Evolutionary conservation across 805 yeast genomes (phyloP), one percentile per base, ranked within the genome.

Genomic region (Wickerhamiella kurtzmanii): DNA sequence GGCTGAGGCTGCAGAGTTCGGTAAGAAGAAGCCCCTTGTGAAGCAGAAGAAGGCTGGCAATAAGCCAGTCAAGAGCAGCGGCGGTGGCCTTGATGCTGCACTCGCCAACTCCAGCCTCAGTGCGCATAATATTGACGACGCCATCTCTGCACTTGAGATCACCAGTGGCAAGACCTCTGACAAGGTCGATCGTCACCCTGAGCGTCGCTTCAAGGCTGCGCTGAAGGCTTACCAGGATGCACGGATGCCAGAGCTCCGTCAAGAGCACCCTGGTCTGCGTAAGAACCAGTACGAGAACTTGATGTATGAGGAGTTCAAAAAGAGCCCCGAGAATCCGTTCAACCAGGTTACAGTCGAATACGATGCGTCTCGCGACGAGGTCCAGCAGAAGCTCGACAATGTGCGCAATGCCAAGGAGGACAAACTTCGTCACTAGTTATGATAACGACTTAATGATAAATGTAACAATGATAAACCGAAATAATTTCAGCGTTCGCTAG

Each of bases 181-280:
- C 37, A 59, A 56, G 50, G 69, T 84, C 45, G 95, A 84, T 50
- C 77, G 86, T 63, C 95, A 84, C 56, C 94, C 95, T 8, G 95
- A 84, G 68, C 76, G 94, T 65, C 75, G 95, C 60, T 82, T 80
- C 64, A 84, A 83, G 67, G 85, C 89, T 21, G 94, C 94, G 0
- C 69, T 70, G 48, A 71, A 76, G 11, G 85, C 83, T 1, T 84
- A 66, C 58, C 85, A 83, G 56, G 89, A 79, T 51, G 67, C 70
- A 47, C 72, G 89, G 56, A 60, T 81, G 38, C 89, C 92, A 3
- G 85, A 80, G 58, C 48, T 80, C 47, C 77, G 79, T 64, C 71
- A 77, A 60, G 94, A 84, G 63, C 69, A 79, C 56, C 87, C 88
- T 3, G 95, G 95, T 13, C 69, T 84, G 56, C 74, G 94, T 57